Evolutionary conservation across 495 filamentous ascomycete genomes (phyloP).

Genomic region (Evernia prunastri): DNA sequence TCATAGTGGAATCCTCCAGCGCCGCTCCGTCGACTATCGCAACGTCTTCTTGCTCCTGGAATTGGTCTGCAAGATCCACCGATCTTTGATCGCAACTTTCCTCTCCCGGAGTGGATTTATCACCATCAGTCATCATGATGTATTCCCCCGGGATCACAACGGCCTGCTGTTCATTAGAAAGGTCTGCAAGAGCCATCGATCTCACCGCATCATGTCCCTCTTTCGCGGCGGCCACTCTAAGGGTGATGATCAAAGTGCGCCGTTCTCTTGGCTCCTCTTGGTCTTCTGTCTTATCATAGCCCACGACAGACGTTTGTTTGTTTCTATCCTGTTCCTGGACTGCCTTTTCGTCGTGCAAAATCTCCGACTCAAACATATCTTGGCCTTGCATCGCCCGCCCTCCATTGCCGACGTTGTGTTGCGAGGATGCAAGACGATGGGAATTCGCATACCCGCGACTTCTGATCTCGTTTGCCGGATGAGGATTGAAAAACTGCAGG

Average conservation of each 20-base stretch:
- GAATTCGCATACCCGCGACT: not conserved
- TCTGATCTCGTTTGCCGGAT: not conserved
- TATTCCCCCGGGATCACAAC: no score
- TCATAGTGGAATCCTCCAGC: not conserved
- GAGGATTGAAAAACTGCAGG: constrained; percentile 1
- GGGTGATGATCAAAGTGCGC: not conserved
- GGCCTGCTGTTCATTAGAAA: not conserved
- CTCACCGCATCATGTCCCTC: not conserved
- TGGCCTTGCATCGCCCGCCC: not conserved
- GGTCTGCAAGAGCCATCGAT: not conserved
- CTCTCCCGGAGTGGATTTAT: no score
- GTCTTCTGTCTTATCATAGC: not conserved
- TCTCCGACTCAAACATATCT: not conserved
- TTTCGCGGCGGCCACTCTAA: not conserved
- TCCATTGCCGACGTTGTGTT: not conserved
- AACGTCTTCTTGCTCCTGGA: not conserved
- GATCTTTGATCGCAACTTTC: no score
- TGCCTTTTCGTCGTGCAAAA: not conserved
- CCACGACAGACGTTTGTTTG: not conserved
- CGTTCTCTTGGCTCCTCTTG: not conserved
- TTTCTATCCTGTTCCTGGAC: not conserved
- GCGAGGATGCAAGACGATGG: not conserved
- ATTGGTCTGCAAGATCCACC: not conserved
- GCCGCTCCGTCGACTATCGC: not conserved
- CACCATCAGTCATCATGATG: no score